phyloP scores from a whole-genome alignment of 768 basidiomycete genomes.

The Mycena filopes region DNA sequence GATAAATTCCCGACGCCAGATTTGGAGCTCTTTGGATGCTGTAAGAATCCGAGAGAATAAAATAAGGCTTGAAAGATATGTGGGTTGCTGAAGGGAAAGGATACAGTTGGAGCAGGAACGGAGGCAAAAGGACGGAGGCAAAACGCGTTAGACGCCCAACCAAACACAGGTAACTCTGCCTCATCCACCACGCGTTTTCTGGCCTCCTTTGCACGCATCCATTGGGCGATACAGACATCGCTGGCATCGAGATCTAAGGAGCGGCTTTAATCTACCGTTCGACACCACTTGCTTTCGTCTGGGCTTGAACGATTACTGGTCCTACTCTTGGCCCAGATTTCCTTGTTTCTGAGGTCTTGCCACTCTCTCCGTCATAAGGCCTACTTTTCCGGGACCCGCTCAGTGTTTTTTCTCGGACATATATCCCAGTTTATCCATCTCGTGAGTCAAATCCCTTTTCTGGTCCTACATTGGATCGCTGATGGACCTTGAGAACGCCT shows the following conservation, averaged over 20 bases:
- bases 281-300: no score
- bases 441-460: conserved; percentile 27
- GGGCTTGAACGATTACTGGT: no score
- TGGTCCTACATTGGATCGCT: conserved; percentile 10
- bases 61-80: no score
- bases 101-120: background rate
- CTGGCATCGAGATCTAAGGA: conserved; percentile 6
- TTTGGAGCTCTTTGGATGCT: no score
- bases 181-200: conserved; percentile 23
- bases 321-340: background rate
- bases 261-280: background rate
- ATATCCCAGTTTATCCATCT: background rate
- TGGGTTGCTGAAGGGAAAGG: no score
- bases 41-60: no score
- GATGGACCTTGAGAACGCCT: conserved; percentile 17
- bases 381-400: background rate
- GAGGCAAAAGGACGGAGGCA: conserved; percentile 6
- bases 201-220: conserved; percentile 8
- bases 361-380: background rate
- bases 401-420: background rate
- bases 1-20: no score
- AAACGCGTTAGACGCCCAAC: conserved; percentile 16
- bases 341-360: background rate
- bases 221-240: conserved; percentile 17
- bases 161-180: conserved; percentile 7